Evolutionary conservation across 2,329 filamentous ascomycete genomes (phyloP).

Genomic region (Calonectria multiphialidica): DNA sequence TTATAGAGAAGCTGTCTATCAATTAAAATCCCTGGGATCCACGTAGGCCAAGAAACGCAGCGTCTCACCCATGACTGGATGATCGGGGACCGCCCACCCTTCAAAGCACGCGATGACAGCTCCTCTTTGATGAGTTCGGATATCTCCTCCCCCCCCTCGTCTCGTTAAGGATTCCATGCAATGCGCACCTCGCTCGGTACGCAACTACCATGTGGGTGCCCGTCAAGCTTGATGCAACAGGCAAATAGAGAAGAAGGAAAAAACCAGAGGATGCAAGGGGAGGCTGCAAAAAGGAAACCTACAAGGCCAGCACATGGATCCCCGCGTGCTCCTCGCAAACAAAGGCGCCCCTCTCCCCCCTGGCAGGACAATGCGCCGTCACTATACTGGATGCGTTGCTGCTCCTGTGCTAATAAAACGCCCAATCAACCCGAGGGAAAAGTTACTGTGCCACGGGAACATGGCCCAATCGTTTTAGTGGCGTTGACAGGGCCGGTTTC

Average conservation of each 20-base stretch:
- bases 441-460: slow-evolving; percentile 1
- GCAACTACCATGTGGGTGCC: slow-evolving; percentile 1
- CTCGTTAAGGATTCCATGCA: not conserved
- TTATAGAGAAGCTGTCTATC: not conserved
- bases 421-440: slow-evolving; percentile 8
- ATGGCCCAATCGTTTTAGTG: slow-evolving; percentile 4
- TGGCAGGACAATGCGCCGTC: slow-evolving; percentile 7
- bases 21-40: slow-evolving; percentile 8
- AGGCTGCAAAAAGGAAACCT: not conserved
- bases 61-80: not conserved
- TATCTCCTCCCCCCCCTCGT: not conserved
- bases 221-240: not conserved
- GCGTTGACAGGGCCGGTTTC: not conserved
- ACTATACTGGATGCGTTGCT: slow-evolving; percentile 8
- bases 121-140: not conserved
- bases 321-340: slow-evolving; percentile 4
- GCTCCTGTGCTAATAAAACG: slow-evolving; percentile 18
- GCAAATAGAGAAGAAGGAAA: not conserved
- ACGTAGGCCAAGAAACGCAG: not conserved
- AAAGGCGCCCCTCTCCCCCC: not conserved
- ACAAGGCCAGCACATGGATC: slow-evolving; percentile 5
- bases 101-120: slow-evolving; percentile 1
- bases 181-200: not conserved
- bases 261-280: not conserved
- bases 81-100: not conserved